A percentile compares a stretch with the other conserved stretches of the same genome.
Conservation (phyloP, 371 early-diverging fungal genomes). For the Coemansia sp. region DNA sequence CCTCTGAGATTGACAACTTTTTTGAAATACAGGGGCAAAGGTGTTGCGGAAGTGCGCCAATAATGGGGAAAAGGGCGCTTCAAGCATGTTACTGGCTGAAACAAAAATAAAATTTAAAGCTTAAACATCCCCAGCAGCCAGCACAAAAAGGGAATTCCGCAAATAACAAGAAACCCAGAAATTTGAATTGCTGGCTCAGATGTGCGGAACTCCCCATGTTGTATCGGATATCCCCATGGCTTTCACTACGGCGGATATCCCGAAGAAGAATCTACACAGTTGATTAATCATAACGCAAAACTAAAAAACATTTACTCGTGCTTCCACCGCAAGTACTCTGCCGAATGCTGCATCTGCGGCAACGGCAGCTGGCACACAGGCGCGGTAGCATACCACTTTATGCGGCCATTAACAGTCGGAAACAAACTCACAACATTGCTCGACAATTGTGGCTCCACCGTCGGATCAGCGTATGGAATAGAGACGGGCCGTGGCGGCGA, state of each 20-base stretch:
- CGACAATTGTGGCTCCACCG: slow-evolving; percentile 20
- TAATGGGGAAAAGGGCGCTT: not conserved
- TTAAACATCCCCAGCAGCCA: not conserved
- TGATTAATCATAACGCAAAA: not conserved
- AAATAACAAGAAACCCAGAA: not conserved
- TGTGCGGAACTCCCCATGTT: too few species aligned
- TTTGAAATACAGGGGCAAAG: not conserved
- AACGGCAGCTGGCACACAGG: slow-evolving; percentile 5
- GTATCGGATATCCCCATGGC: too few species aligned
- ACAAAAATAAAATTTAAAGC: not conserved
- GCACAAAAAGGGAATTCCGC: not conserved
- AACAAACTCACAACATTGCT: slow-evolving; percentile 29
- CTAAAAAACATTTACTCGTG: not conserved
- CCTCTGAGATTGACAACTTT: not conserved
- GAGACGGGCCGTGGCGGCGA: slow-evolving; percentile 3
- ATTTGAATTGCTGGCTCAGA: too few species aligned
- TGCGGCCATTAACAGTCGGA: slow-evolving; percentile 23
- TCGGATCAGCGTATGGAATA: slow-evolving; percentile 22
- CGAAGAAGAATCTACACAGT: not conserved
- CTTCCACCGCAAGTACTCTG: slow-evolving; percentile 23
- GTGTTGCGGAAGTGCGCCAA: not conserved
- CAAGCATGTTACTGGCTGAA: not conserved
- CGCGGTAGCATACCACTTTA: slow-evolving; percentile 40
- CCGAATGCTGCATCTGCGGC: slow-evolving; percentile 11
- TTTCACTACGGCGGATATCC: not conserved